Evolutionary conservation across 805 yeast genomes (phyloP).

Genomic region (Wickerhamomyces bisporus): DNA sequence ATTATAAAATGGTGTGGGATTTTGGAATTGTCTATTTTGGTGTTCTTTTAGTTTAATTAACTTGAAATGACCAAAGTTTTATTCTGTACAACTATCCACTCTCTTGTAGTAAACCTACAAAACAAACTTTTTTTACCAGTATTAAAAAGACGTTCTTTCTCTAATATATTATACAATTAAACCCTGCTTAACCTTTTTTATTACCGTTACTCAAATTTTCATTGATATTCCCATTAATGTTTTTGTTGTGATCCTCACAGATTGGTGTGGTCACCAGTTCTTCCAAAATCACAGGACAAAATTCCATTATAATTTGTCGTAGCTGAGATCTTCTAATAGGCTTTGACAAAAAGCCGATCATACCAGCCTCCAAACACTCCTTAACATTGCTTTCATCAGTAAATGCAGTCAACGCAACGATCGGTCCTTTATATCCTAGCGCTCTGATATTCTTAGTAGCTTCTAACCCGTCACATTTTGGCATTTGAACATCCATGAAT

Average conservation of each 20-base stretch:
- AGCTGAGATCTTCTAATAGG: constrained; percentile 75
- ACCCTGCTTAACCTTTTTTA: too few relatives aligned
- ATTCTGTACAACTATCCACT: not conserved
- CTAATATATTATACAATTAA: too few relatives aligned
- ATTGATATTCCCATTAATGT: not conserved
- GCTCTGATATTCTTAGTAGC: constrained; percentile 78
- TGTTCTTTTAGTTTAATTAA: not conserved
- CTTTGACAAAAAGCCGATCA: constrained; percentile 86
- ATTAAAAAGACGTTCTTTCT: too few relatives aligned
- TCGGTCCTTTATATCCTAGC: constrained; percentile 60
- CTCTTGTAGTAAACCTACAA: too few relatives aligned
- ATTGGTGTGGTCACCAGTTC: constrained; percentile 3
- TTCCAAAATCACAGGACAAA: constrained; percentile 14
- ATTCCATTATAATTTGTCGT: constrained; percentile 43
- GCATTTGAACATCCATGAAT: constrained; percentile 98
- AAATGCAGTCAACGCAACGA: constrained; percentile 92
- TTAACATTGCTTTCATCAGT: constrained; percentile 89
- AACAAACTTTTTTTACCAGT: too few relatives aligned
- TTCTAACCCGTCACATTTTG: constrained; percentile 80
- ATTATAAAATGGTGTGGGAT: not conserved
- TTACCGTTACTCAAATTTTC: too few relatives aligned
- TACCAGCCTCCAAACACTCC: constrained; percentile 84
- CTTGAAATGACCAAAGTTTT: constrained; percentile 1
- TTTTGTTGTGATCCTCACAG: not conserved
- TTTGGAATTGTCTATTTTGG: not conserved